A percentile compares a stretch with the other conserved stretches of the same genome.
Conservation (phyloP, 306 rosid species). For the Alnus rubra region DNA sequence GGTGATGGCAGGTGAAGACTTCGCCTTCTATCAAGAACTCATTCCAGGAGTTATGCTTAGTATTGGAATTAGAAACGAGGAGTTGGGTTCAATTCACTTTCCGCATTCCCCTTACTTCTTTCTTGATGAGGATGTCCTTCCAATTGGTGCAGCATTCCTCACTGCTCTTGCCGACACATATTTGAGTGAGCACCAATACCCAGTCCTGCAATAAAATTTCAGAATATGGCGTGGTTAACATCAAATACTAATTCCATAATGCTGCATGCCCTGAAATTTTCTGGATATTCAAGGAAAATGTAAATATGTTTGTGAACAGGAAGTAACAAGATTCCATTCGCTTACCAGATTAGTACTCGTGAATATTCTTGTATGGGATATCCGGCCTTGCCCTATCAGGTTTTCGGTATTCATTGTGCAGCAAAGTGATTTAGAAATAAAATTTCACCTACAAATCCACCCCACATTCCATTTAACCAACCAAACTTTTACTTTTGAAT, state of each 20-base stretch:
- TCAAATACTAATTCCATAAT: background rate
- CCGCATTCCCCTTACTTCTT: constrained; percentile 75
- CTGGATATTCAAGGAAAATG: background rate
- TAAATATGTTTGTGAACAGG: background rate
- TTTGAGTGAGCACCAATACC: constrained; percentile 37
- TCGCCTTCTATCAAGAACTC: constrained; percentile 57
- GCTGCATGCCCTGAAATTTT: background rate
- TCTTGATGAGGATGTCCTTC: constrained; percentile 70
- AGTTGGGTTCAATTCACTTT: constrained; percentile 60
- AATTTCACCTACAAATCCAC: too few species aligned
- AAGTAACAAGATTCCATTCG: background rate
- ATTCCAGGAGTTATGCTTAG: constrained; percentile 52
- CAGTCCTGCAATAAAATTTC: constrained; percentile 4
- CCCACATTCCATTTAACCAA: too few species aligned
- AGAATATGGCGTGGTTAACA: background rate
- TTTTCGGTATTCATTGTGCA: background rate
- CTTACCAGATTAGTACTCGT: too few species aligned
- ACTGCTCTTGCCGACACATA: constrained; percentile 60
- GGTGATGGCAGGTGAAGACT: constrained; percentile 75
- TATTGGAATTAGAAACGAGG: constrained; percentile 67
- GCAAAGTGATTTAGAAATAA: too few species aligned
- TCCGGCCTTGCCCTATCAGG: background rate
- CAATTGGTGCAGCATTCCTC: constrained; percentile 61
- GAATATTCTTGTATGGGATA: background rate
- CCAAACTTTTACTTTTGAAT: too few species aligned